A percentile compares a stretch with the other conserved stretches of the same genome.
These are phyloP conservation scores for Hypoxylon sp. DNA, from an alignment of 2,329 filamentous ascomycete genomes.

Conservation along the genomic window DNA sequence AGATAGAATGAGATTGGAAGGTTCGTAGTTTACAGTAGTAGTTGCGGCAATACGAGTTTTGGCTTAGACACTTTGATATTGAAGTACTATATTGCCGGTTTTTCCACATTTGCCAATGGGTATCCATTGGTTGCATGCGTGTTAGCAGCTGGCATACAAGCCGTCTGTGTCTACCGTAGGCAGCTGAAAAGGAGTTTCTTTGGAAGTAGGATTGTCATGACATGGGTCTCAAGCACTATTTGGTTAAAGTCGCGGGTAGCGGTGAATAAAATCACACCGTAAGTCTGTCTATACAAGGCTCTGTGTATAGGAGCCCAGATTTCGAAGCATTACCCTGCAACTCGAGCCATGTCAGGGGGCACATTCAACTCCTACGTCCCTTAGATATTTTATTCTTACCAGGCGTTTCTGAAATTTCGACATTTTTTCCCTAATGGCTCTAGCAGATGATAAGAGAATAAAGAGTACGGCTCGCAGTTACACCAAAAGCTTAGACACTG, in stretches of 20 bases:
- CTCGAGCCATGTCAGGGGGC: not conserved
- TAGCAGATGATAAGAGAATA: not conserved
- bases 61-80: slow-evolving; percentile 14
- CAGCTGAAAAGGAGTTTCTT: slow-evolving; percentile 13
- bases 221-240: not conserved
- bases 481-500: slow-evolving; percentile 3
- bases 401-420: not conserved
- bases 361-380: not conserved
- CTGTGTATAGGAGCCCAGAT: not conserved
- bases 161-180: not conserved
- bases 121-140: not conserved
- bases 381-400: not conserved
- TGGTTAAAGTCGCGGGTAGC: slow-evolving; percentile 16
- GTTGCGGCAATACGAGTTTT: slow-evolving; percentile 39
- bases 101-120: not conserved
- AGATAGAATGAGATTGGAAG: slow-evolving; percentile 45
- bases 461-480: not conserved
- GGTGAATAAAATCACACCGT: slow-evolving; percentile 20
- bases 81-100: not conserved
- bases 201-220: slow-evolving; percentile 8
- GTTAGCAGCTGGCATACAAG: not conserved
- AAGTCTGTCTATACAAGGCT: not conserved
- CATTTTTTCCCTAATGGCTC: not conserved
- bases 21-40: slow-evolving; percentile 42
- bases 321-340: not conserved